These are phyloP conservation scores for Cercospora berteroae DNA, from an alignment of 2,329 filamentous ascomycete genomes.

Conservation along the genomic window DNA sequence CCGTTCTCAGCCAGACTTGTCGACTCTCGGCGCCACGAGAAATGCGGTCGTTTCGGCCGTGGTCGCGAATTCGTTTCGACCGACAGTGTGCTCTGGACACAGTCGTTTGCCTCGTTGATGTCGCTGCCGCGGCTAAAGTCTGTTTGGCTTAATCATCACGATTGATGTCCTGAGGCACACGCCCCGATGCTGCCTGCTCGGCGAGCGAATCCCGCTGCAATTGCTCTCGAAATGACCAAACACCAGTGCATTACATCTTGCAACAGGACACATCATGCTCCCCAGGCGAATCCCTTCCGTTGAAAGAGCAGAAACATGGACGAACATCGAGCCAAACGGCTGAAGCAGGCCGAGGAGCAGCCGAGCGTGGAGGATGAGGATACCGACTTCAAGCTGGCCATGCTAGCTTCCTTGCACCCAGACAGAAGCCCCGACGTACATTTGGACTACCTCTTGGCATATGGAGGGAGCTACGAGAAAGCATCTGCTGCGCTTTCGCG, in stretches of 20 bases:
- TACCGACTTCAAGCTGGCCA: slow-evolving; percentile 84
- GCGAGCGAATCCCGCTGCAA: not conserved
- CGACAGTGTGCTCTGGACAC: not conserved
- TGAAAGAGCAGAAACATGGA: slow-evolving; percentile 16
- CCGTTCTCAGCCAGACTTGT: not conserved
- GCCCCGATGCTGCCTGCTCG: not conserved
- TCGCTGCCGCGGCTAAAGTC: slow-evolving; percentile 9
- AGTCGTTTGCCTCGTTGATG: not conserved
- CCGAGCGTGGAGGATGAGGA: slow-evolving; percentile 58
- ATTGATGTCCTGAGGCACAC: not conserved
- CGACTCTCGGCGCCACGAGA: not conserved
- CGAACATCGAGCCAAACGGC: slow-evolving; percentile 23
- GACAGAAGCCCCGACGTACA: slow-evolving; percentile 62
- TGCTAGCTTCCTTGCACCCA: slow-evolving; percentile 75
- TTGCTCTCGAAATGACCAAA: not conserved
- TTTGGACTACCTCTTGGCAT: slow-evolving; percentile 74
- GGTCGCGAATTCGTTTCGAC: not conserved
- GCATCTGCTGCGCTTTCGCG: slow-evolving; percentile 58
- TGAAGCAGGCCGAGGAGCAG: slow-evolving; percentile 18
- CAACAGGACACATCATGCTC: not conserved
- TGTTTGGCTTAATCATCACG: not conserved
- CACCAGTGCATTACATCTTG: not conserved
- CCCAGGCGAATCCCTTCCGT: not conserved
- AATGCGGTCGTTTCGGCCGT: not conserved
- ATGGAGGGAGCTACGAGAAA: slow-evolving; percentile 71